Evolutionary conservation across 352 stramenopile species (phyloP), one percentile per base, ranked within the genome.

Genomic region (Phytophthora palmivora): DNA sequence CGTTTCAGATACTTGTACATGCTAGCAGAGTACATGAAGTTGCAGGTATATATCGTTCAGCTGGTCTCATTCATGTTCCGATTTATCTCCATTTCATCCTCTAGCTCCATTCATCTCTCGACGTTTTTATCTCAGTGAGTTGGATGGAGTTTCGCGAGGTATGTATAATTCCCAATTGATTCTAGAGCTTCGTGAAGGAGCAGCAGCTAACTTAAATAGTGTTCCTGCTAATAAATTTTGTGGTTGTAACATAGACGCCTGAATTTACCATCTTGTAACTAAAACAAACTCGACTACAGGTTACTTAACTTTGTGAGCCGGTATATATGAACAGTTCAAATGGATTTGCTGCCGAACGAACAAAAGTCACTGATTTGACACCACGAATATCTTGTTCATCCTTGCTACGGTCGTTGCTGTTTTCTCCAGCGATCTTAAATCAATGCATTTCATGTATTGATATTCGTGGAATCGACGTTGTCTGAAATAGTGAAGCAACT

Each of bases 311-410:
- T n/a, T n/a, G n/a, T n/a, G n/a, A n/a, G n/a, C n/a, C n/a, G n/a
- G n/a, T n/a, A n/a, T n/a, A n/a, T n/a, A n/a, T n/a, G n/a, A n/a
- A n/a, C n/a, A n/a, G n/a, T n/a, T n/a, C n/a, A n/a, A n/a, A n/a
- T n/a, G n/a, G n/a, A n/a, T n/a, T n/a, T n/a, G n/a, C n/a, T n/a
- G n/a, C n/a, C n/a, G n/a, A n/a, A n/a, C n/a, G n/a, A n/a, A n/a
- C n/a, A n/a, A n/a, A n/a, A n/a, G n/a, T n/a, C n/a, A n/a, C n/a
- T n/a, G n/a, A n/a, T n/a, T n/a, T n/a, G n/a, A n/a, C n/a, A n/a
- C n/a, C n/a, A n/a, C n/a, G n/a, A n/a, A n/a, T n/a, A n/a, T n/a
- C 16, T 58, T 48, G 10, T 84, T 84, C 32, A 64, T 75, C 15
- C 57, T 84, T 18, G 55, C n/a, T n/a, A n/a, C n/a, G n/a, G n/a